phyloP scores from a whole-genome alignment of 2,329 filamentous ascomycete genomes.

The Claviceps fusiformis region DNA sequence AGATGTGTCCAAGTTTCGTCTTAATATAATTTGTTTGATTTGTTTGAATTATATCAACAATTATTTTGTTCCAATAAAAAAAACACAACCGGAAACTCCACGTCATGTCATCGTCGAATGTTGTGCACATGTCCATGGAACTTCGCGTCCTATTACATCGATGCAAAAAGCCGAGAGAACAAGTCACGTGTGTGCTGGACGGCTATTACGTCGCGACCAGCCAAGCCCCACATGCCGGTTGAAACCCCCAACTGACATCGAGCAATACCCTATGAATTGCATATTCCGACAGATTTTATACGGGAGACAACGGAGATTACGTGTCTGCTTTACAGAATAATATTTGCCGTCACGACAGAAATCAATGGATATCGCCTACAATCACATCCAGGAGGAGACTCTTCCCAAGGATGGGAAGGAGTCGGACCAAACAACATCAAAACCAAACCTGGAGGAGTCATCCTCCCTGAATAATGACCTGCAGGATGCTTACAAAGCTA shows the following conservation, averaged over 20 bases:
- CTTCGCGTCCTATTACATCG: too few species aligned
- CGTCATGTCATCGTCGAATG: too few species aligned
- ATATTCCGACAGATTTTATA: background rate
- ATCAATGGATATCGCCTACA: slow-evolving; percentile 89
- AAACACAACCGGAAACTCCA: too few species aligned
- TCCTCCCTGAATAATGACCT: slow-evolving; percentile 74
- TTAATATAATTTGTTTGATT: too few species aligned
- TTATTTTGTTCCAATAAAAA: too few species aligned
- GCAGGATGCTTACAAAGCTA: slow-evolving; percentile 88
- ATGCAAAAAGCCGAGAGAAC: too few species aligned
- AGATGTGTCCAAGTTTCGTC: too few species aligned
- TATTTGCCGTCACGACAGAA: background rate
- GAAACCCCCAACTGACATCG: background rate
- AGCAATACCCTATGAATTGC: background rate
- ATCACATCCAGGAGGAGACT: slow-evolving; percentile 82
- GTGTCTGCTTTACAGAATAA: background rate
- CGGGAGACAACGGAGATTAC: background rate
- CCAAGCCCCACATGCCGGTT: background rate
- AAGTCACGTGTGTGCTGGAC: background rate
- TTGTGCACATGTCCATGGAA: too few species aligned
- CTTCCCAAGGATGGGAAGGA: slow-evolving; percentile 46
- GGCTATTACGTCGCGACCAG: background rate
- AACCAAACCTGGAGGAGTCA: slow-evolving; percentile 25
- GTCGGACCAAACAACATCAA: slow-evolving; percentile 26
- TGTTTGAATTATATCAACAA: too few species aligned